A percentile compares a stretch with the other conserved stretches of the same genome.
phyloP scores from a whole-genome alignment of 2,329 filamentous ascomycete species.

The Epichloe amarillans region DNA sequence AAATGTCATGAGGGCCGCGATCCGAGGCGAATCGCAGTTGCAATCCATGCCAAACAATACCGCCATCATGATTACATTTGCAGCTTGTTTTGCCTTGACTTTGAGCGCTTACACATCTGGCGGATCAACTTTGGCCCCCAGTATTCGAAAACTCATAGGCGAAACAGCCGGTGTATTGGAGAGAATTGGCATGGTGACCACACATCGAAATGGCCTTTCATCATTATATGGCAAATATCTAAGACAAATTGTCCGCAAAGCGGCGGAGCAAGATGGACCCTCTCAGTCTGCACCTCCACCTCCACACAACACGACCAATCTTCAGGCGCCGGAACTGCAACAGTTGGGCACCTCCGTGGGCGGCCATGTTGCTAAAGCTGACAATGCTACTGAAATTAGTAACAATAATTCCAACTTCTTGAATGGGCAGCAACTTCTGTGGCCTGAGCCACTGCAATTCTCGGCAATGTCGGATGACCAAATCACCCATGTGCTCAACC shows the following conservation, averaged over 20 bases:
- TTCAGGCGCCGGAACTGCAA: constrained; percentile 6
- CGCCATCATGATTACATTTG: constrained; percentile 66
- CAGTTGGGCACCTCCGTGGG: constrained; percentile 9
- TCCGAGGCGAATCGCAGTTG: constrained; percentile 55
- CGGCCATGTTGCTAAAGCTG: neutral
- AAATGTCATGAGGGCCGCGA: constrained; percentile 62
- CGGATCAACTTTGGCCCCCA: constrained; percentile 45
- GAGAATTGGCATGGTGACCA: constrained; percentile 51
- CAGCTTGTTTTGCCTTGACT: constrained; percentile 54
- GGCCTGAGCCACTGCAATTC: constrained; percentile 44
- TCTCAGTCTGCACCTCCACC: constrained; percentile 2
- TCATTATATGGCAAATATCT: constrained; percentile 33
- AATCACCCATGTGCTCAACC: constrained; percentile 51
- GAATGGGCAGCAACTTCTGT: constrained; percentile 20
- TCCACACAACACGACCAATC: neutral
- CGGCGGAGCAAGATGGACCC: constrained; percentile 7
- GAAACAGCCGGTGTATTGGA: constrained; percentile 57
- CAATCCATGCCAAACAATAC: constrained; percentile 71
- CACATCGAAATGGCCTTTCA: constrained; percentile 54
- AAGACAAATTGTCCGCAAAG: constrained; percentile 28
- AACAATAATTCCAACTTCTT: constrained; percentile 11
- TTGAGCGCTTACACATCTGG: constrained; percentile 46
- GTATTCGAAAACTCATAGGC: constrained; percentile 50
- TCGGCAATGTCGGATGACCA: constrained; percentile 59
- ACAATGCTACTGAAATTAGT: constrained; percentile 6